Evolutionary conservation across 169 alveolate genomes (phyloP).

Genomic region (Cryptosporidium tyzzeri): DNA sequence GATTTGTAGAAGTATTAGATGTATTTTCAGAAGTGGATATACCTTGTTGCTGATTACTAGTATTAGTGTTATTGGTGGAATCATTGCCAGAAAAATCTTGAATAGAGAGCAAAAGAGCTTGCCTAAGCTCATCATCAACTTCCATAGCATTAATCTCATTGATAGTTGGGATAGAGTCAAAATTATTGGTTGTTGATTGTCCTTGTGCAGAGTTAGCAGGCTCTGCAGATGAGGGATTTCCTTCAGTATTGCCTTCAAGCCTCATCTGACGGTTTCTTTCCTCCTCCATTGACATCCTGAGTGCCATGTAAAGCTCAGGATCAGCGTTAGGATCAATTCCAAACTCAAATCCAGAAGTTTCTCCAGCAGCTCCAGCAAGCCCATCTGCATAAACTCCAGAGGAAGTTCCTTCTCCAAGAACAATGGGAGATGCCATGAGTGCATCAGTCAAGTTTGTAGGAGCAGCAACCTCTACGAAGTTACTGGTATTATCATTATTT

Average conservation of each 20-base stretch:
- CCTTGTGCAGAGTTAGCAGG: neutral
- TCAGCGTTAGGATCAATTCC: conserved; percentile 92
- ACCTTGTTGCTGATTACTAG: neutral
- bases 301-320: conserved; percentile 91
- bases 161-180: conserved; percentile 59
- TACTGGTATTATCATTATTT: conserved; percentile 85
- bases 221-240: conserved; percentile 1
- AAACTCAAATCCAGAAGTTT: conserved; percentile 74
- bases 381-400: conserved; percentile 75
- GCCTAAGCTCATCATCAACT: conserved; percentile 78
- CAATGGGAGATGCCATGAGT: conserved; percentile 81
- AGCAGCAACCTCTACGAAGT: conserved; percentile 87
- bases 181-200: neutral
- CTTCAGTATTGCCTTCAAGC: conserved; percentile 12
- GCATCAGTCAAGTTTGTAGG: conserved; percentile 82
- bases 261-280: conserved; percentile 58
- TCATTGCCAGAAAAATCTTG: conserved; percentile 70
- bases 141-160: conserved; percentile 72
- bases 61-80: neutral
- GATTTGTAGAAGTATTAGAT: neutral
- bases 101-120: conserved; percentile 72
- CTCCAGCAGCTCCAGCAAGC: conserved; percentile 80
- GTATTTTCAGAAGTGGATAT: neutral
- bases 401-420: conserved; percentile 74
- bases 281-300: conserved; percentile 82